Evolutionary conservation across 2,329 filamentous ascomycete genomes (phyloP).

Genomic region (Penicillium sp.): DNA sequence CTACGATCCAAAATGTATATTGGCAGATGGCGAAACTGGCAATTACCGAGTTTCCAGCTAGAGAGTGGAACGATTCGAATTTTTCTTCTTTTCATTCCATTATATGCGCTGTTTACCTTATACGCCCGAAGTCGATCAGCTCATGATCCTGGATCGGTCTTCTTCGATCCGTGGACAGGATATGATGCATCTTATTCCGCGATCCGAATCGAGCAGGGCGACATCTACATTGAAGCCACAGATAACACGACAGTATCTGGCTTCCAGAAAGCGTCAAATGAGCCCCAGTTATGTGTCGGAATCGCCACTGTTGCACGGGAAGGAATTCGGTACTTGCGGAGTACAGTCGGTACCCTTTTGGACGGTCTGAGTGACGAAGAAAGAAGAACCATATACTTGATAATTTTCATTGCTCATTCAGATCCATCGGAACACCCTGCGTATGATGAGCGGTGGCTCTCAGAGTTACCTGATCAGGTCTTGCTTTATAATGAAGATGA

Average conservation of each 20-base stretch:
- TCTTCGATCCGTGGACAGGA: constrained; percentile 25
- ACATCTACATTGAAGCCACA: constrained; percentile 22
- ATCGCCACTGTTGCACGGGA: constrained; percentile 45
- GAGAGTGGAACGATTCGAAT: too few relatives aligned
- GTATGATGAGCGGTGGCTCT: constrained; percentile 44
- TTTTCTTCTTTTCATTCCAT: too few relatives aligned
- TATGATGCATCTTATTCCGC: constrained; percentile 28
- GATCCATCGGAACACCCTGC: constrained; percentile 43
- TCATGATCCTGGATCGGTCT: constrained; percentile 32
- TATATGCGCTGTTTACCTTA: too few relatives aligned
- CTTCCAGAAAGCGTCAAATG: neutral
- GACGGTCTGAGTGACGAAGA: constrained; percentile 44
- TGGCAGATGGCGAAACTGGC: too few relatives aligned
- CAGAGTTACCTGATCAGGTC: constrained; percentile 41
- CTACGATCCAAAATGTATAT: too few relatives aligned
- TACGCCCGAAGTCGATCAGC: neutral
- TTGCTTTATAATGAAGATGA: neutral
- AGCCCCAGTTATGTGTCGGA: constrained; percentile 41
- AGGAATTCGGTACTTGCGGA: constrained; percentile 41
- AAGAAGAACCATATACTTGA: constrained; percentile 42
- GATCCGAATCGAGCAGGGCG: constrained; percentile 22
- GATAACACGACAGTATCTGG: constrained; percentile 6
- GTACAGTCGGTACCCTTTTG: constrained; percentile 47
- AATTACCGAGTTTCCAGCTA: too few relatives aligned
- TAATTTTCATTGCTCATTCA: constrained; percentile 47